Evolutionary conservation across 352 stramenopile species (phyloP), one percentile per base, ranked within the genome.

Genomic region (Poterioochromonas sp.): DNA sequence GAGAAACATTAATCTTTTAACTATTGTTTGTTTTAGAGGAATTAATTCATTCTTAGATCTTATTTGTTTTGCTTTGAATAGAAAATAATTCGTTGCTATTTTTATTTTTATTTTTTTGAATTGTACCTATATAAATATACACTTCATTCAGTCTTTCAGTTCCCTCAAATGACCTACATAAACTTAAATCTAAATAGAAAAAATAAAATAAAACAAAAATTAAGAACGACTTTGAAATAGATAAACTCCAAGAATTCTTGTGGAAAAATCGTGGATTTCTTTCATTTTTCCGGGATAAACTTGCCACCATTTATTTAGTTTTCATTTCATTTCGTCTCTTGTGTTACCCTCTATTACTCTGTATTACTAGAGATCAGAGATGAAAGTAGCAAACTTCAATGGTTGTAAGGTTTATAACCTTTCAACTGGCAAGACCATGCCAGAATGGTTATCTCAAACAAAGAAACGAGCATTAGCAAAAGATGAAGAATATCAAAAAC

Each of bases 391-490:
- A 12, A 76, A 58, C 37, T 82, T 84, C 49, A 77, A 84, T 70
- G 82, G 81, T 40, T 77, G 81, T 26, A 85, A 85, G 54, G 79
- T 85, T 35, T 85, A 85, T 73, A 85, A 85, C 60, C 37, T 81
- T 77, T 76, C 78, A 41, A 34, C 35, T 82, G 79, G 81, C 15
- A 86, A 86, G 47, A 81, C 82, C 15, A 43, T 86, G 22, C 83
- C 83, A 35, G 89, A 95, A 83, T 96, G 90, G 90, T 77, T 94
- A 64, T 86, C 86, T 2, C 89, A 96, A 81, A 94, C 94, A 80
- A 89, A 90, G 73, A 87, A 88, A 77, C 86, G 87, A 69, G 82
- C 84, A 40, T 85, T 93, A 22, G 87, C 84, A 18, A 86, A 86
- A 63, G 88, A 93, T 76, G 87, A 91, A 74, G 86, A 86, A n/a